Base-by-base conservation (phyloP, 2,329 filamentous ascomycete species). In the Ophiosphaerella narmari region DNA sequence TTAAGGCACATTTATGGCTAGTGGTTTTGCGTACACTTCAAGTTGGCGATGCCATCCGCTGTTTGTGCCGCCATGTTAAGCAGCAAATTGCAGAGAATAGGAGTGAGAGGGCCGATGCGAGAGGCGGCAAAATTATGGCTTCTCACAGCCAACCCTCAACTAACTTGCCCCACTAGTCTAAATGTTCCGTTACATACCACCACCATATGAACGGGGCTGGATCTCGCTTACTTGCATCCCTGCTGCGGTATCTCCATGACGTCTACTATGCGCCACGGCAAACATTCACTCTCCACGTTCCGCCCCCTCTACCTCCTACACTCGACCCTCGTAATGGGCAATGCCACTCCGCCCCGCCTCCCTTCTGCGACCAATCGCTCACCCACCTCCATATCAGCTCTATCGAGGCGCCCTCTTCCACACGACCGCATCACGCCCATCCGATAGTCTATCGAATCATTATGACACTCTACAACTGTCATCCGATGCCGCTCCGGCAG, bases 401-500 rank as follows among this genome's bases (percentile, higher is more conserved):
- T 34, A 32, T 21, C 57, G 47, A 32, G 39, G 37, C 26, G 51
- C 49, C 7, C 55, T 47, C 46, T 82, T 85, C 62, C 80, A 82
- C 70, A 75, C 74, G 50, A 78, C 77, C 14, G 46, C 72, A 11
- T 51, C 54, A 44, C 66, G 46, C 53, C 70, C 67, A 66, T 68
- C 72, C 46, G 70, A 74, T 50, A 62, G 60, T 54, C 63, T 74
- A 24, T 67, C 73, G 61, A 91, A 86, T 54, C 88, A 96, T 76
- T 99, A 99, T 74, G 88, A 93, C 64, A 86, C 87, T 35, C 82
- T 99, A 43, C 83, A 87, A 36, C 74, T 99, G n/a, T 75, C 83
- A 0, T 79, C 81, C 36, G 82, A 82, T 57, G 92, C 93, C 35
- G 85, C 88, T 13, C 76, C 83, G 1, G 78, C 80, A 7, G 90